Conservation (phyloP, 2,329 filamentous ascomycete species). For the Penicillium sp. region DNA sequence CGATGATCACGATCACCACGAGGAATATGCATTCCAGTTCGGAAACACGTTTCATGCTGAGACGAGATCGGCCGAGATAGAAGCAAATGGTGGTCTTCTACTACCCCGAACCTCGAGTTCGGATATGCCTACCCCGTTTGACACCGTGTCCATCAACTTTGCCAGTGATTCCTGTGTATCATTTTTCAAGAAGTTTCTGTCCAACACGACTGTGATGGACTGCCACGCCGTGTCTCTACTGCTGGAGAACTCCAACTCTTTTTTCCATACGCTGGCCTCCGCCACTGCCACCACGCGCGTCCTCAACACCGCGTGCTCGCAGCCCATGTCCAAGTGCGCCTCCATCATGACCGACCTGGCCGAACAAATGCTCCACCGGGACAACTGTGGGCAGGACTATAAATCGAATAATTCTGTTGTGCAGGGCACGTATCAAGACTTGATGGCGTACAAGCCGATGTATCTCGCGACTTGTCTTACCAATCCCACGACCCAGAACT, state of each 20-base stretch:
- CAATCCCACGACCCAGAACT: constrained; percentile 60
- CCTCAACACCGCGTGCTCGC: constrained; percentile 72
- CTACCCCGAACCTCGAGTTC: constrained; percentile 11
- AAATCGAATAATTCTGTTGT: constrained; percentile 64
- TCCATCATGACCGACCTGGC: constrained; percentile 62
- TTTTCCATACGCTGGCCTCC: constrained; percentile 74
- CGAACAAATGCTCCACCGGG: constrained; percentile 55
- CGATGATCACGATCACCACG: constrained; percentile 16
- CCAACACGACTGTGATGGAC: constrained; percentile 60
- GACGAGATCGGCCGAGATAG: not conserved
- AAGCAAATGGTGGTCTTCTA: not conserved
- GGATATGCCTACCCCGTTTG: constrained; percentile 61
- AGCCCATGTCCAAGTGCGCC: constrained; percentile 62
- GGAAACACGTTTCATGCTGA: not conserved
- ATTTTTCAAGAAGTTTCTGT: constrained; percentile 64
- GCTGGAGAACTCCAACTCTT: constrained; percentile 74
- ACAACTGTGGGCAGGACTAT: constrained; percentile 70
- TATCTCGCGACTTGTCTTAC: constrained; percentile 78
- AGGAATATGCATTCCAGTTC: constrained; percentile 8
- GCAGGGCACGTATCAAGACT: constrained; percentile 67
- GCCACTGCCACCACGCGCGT: constrained; percentile 68
- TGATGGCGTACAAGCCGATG: constrained; percentile 70
- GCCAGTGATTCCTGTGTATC: constrained; percentile 46
- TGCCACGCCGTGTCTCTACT: constrained; percentile 85
- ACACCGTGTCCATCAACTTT: constrained; percentile 62